Evolutionary conservation across 306 rosid species (phyloP).

Genomic region (Comarum palustre): DNA sequence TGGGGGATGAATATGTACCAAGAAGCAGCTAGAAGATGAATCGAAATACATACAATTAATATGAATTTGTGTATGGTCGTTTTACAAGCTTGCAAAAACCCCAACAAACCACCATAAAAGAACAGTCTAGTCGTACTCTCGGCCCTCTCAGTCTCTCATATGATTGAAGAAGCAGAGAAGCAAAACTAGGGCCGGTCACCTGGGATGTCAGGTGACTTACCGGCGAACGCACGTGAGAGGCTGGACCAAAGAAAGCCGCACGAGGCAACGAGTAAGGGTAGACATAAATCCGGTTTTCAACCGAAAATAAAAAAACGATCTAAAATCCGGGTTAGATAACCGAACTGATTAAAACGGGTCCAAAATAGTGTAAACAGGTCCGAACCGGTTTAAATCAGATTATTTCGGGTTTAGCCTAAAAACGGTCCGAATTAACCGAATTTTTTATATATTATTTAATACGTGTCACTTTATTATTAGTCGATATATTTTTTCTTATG

Average conservation of each 20-base stretch:
- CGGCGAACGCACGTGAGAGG: conserved; percentile 36
- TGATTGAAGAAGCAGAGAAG: background rate
- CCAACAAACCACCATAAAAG: conserved; percentile 27
- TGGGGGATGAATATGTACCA: conserved; percentile 6
- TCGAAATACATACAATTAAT: background rate
- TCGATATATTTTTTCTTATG: no score
- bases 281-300: no score
- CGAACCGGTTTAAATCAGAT: no score
- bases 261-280: background rate
- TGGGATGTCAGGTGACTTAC: conserved; percentile 34
- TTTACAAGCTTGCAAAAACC: background rate
- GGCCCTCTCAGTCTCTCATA: conserved; percentile 1
- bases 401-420: no score
- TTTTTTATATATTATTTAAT: no score
- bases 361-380: no score
- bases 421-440: no score
- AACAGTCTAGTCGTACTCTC: conserved; percentile 3
- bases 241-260: conserved; percentile 18
- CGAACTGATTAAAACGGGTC: no score
- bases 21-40: background rate
- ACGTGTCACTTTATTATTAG: no score
- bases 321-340: no score
- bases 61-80: conserved; percentile 16
- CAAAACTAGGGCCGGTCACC: background rate
- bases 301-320: no score